Conservation (phyloP, 108 stramenopile genomes). For the Stephanodiscus minutulus region DNA sequence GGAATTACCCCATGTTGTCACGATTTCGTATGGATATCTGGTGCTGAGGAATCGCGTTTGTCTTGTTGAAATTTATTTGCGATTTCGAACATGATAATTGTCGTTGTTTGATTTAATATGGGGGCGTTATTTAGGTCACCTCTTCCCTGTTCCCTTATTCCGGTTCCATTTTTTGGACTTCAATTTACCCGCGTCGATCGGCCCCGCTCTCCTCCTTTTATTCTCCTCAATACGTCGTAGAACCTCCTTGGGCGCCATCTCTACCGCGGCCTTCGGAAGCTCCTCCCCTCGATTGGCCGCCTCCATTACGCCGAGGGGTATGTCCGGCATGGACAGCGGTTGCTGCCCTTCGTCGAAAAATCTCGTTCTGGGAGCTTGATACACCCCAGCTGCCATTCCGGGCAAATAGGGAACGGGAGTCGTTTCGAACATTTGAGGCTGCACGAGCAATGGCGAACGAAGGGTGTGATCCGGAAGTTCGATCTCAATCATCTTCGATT, state of each 20-base stretch:
- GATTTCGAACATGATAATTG: neutral
- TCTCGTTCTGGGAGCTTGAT: neutral
- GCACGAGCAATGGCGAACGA: slow-evolving; percentile 23
- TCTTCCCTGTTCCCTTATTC: slow-evolving; percentile 14
- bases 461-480: slow-evolving; percentile 29
- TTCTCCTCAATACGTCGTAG: slow-evolving; percentile 21
- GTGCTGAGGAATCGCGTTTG: no score
- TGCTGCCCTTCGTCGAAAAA: neutral
- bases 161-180: slow-evolving; percentile 37
- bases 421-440: slow-evolving; percentile 27
- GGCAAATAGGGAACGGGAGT: slow-evolving; percentile 32
- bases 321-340: slow-evolving; percentile 27
- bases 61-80: no score
- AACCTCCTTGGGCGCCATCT: slow-evolving; percentile 43
- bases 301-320: slow-evolving; percentile 56
- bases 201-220: slow-evolving; percentile 7
- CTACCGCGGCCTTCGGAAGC: slow-evolving; percentile 7
- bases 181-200: slow-evolving; percentile 38
- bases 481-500: slow-evolving; percentile 1
- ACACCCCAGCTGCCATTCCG: neutral
- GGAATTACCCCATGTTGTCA: no score
- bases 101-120: neutral
- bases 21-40: no score
- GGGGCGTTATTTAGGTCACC: slow-evolving; percentile 7
- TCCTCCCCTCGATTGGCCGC: slow-evolving; percentile 70